These are phyloP conservation scores for Plasmodium coatneyi DNA, from an alignment of 169 alveolate genomes.

Conservation along the genomic window DNA sequence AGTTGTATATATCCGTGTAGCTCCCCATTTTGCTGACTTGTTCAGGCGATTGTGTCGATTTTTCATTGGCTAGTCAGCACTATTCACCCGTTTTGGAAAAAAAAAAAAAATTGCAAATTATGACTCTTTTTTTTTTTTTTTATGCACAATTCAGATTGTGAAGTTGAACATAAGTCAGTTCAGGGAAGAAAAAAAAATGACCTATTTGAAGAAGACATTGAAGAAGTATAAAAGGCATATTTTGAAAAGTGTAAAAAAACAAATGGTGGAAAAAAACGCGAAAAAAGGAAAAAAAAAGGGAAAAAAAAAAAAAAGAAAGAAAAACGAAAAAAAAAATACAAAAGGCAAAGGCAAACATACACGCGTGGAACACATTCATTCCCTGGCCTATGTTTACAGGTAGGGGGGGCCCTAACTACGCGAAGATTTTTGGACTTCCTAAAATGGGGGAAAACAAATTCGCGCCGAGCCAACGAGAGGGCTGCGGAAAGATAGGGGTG, in stretches of 20 bases:
- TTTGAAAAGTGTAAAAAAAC: slow-evolving; percentile 9
- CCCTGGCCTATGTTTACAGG: not conserved
- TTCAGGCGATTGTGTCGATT: not conserved
- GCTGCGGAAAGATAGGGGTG: slow-evolving; percentile 12
- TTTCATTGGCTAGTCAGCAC: not conserved
- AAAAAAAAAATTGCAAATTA: not conserved
- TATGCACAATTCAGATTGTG: slow-evolving; percentile 5
- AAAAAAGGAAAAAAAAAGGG: not conserved
- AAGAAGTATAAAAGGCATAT: slow-evolving; percentile 11
- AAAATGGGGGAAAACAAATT: slow-evolving; percentile 25
- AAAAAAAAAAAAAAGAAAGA: not conserved
- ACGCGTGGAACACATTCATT: not conserved
- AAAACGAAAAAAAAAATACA: not conserved
- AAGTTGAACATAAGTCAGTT: slow-evolving; percentile 12
- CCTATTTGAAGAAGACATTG: slow-evolving; percentile 9
- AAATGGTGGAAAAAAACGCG: not conserved
- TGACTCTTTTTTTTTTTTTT: not conserved
- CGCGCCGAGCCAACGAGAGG: not conserved
- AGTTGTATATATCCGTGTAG: not conserved
- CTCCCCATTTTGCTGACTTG: not conserved
- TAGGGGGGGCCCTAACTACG: slow-evolving; percentile 7
- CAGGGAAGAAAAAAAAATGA: slow-evolving; percentile 2
- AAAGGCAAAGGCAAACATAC: slow-evolving; percentile 3
- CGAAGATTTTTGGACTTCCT: not conserved
- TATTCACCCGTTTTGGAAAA: not conserved